Evolutionary conservation across 1,139 yeast genomes (phyloP).

Genomic region (Saccharomyces uvarum): DNA sequence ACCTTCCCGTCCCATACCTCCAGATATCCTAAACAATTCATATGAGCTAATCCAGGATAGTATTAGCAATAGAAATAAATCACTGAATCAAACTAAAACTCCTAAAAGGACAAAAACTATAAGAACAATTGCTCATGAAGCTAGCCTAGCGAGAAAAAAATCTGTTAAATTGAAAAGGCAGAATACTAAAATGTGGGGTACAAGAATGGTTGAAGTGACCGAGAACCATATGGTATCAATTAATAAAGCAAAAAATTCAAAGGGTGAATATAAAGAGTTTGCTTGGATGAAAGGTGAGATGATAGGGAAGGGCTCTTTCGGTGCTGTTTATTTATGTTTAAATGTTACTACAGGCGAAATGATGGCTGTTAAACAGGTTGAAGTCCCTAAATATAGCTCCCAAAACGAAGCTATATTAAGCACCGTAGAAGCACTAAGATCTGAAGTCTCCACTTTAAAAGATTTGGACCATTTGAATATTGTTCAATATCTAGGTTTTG

Average conservation of each 20-base stretch:
- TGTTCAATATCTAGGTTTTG: conserved; percentile 93
- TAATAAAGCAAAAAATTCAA: conserved; percentile 42
- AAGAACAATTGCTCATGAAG: conserved; percentile 88
- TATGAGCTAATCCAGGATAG: background rate
- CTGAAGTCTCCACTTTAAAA: conserved; percentile 90
- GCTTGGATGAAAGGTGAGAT: conserved; percentile 98
- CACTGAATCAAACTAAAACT: conserved; percentile 14
- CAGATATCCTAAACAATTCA: background rate
- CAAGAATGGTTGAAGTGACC: conserved; percentile 83
- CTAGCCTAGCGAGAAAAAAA: conserved; percentile 51
- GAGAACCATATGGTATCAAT: conserved; percentile 48
- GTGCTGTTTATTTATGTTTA: conserved; percentile 86
- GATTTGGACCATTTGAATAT: conserved; percentile 90
- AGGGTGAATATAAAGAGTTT: conserved; percentile 72
- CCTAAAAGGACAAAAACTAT: conserved; percentile 71
- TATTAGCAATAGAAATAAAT: background rate
- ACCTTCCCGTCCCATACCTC: background rate
- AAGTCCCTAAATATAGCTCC: conserved; percentile 46
- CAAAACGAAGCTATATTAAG: conserved; percentile 40
- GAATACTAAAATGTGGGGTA: conserved; percentile 98
- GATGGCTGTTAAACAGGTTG: conserved; percentile 97
- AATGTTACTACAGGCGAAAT: conserved; percentile 96
- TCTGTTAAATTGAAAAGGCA: conserved; percentile 47
- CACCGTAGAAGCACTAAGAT: conserved; percentile 73
- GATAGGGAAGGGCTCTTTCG: conserved; percentile 95